Evolutionary conservation across 1,284 basidiomycete species (phyloP).

Genomic region (Apiotrichum veenhuisii): DNA sequence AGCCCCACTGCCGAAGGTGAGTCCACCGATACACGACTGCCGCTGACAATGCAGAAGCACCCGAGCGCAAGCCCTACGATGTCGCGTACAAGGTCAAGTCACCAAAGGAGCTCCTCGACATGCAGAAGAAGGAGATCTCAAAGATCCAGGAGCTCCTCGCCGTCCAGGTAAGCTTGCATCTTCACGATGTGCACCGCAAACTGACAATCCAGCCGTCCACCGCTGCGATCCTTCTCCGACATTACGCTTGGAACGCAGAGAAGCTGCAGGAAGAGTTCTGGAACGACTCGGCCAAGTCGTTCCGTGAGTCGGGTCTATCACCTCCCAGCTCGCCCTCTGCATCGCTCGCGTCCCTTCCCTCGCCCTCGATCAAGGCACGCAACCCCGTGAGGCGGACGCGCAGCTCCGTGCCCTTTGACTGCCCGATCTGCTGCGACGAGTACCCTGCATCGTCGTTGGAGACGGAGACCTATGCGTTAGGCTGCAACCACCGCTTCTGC

Average conservation of each 20-base stretch:
- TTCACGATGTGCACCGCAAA: slow-evolving; percentile 19
- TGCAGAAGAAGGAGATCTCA: slow-evolving; percentile 73
- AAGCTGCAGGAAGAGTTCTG: slow-evolving; percentile 91
- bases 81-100: slow-evolving; percentile 58
- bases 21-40: slow-evolving; percentile 7
- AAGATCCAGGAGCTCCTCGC: slow-evolving; percentile 80
- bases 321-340: slow-evolving; percentile 44
- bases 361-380: slow-evolving; percentile 39
- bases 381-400: slow-evolving; percentile 11
- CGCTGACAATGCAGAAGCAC: slow-evolving; percentile 25
- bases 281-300: slow-evolving; percentile 72
- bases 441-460: slow-evolving; percentile 54
- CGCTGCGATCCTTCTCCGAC: slow-evolving; percentile 75
- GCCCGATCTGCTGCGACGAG: slow-evolving; percentile 88
- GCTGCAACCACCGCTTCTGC: slow-evolving; percentile 80
- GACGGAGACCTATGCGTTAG: slow-evolving; percentile 59
- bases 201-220: slow-evolving; percentile 49
- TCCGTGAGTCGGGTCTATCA: slow-evolving; percentile 64
- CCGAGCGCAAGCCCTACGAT: slow-evolving; percentile 48
- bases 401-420: slow-evolving; percentile 61
- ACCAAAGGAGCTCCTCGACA: slow-evolving; percentile 71
- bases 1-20: slow-evolving; percentile 45
- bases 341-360: slow-evolving; percentile 29
- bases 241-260: slow-evolving; percentile 94
- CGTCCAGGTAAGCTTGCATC: slow-evolving; percentile 63